phyloP scores from a whole-genome alignment of 768 basidiomycete genomes.

The Lentinus brumalis region DNA sequence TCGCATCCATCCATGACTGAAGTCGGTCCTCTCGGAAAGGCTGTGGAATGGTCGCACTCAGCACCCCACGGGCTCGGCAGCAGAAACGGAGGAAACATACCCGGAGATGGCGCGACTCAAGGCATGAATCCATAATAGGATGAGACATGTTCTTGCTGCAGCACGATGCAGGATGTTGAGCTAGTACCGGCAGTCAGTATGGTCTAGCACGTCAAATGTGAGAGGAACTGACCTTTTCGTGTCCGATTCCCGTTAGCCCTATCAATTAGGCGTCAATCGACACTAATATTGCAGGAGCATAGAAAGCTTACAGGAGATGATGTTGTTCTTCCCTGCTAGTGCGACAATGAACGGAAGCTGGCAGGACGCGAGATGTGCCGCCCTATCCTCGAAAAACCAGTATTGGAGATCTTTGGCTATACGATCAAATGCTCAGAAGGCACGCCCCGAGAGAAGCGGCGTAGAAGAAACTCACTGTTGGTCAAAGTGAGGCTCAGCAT shows the following conservation, averaged over 20 bases:
- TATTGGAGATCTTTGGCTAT: slow-evolving; percentile 21
- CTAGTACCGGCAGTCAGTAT: slow-evolving; percentile 6
- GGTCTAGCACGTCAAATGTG: neutral
- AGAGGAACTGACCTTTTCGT: slow-evolving; percentile 42
- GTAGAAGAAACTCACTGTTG: slow-evolving; percentile 41
- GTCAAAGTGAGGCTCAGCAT: slow-evolving; percentile 47
- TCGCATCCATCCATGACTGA: slow-evolving; percentile 18
- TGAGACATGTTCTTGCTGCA: slow-evolving; percentile 42
- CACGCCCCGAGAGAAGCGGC: neutral
- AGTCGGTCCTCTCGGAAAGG: slow-evolving; percentile 8
- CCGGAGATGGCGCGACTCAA: slow-evolving; percentile 17
- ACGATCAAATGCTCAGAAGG: neutral
- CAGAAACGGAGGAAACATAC: neutral
- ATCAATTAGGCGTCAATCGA: neutral
- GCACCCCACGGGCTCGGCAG: neutral
- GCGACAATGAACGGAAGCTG: slow-evolving; percentile 56
- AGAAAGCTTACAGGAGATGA: slow-evolving; percentile 47
- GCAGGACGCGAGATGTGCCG: slow-evolving; percentile 46
- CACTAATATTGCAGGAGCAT: neutral
- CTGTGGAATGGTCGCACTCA: slow-evolving; percentile 3
- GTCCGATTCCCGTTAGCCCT: slow-evolving; percentile 56
- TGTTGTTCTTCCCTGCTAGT: slow-evolving; percentile 59
- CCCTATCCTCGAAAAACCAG: slow-evolving; percentile 33
- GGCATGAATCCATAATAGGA: slow-evolving; percentile 47
- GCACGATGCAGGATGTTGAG: slow-evolving; percentile 52